These are phyloP conservation scores for Scedosporium minutisporum DNA, from an alignment of 2,329 filamentous ascomycete species.

Conservation along the genomic window DNA sequence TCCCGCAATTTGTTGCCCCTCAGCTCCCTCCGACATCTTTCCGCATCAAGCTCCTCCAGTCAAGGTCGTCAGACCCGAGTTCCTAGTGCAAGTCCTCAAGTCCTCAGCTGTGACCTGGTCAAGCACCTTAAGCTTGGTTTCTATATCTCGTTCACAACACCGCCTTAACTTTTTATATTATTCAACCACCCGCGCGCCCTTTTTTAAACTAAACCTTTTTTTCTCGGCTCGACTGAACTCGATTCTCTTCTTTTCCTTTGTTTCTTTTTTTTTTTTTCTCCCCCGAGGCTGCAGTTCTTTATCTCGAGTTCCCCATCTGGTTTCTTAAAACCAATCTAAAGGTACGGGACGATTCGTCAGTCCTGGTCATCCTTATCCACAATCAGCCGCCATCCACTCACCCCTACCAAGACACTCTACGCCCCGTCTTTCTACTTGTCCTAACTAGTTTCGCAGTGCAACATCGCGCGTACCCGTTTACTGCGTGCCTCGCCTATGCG, in stretches of 20 bases:
- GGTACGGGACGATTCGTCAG: neutral
- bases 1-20: neutral
- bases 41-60: neutral
- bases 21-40: neutral
- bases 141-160: too few relatives aligned
- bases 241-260: neutral
- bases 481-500: neutral
- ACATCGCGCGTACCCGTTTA: neutral
- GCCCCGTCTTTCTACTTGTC: too few relatives aligned
- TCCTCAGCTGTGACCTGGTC: neutral
- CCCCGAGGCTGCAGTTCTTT: neutral
- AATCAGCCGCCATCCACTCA: too few relatives aligned
- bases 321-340: neutral
- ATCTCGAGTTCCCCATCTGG: neutral
- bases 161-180: neutral
- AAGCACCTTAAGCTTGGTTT: neutral
- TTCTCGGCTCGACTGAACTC: too few relatives aligned
- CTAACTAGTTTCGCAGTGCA: too few relatives aligned
- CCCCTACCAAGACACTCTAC: too few relatives aligned
- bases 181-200: neutral
- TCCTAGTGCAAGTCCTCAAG: neutral
- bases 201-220: neutral
- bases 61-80: neutral
- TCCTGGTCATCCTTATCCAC: too few relatives aligned
- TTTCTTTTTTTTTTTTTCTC: neutral